Evolutionary conservation across 2,329 filamentous ascomycete species (phyloP).

Genomic region (Trichophyton verrucosum): DNA sequence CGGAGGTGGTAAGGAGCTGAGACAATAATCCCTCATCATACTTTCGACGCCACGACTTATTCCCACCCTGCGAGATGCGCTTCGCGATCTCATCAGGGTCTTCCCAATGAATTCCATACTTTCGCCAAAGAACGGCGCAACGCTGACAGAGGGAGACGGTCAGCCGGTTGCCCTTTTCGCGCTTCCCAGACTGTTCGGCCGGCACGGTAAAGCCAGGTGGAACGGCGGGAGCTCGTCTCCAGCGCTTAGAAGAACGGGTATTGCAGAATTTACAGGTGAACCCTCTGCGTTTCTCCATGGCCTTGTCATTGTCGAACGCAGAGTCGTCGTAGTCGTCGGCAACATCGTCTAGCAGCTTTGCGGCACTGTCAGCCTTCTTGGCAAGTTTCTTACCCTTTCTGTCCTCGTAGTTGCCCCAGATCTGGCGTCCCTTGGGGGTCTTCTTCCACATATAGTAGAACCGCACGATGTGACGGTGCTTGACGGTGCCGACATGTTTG

Average conservation of each 20-base stretch:
- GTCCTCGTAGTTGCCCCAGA: slow-evolving; percentile 81
- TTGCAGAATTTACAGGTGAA: slow-evolving; percentile 93
- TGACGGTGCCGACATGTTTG: slow-evolving; percentile 66
- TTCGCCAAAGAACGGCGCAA: slow-evolving; percentile 86
- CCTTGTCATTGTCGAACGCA: slow-evolving; percentile 85
- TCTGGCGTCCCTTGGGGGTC: slow-evolving; percentile 65
- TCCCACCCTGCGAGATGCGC: slow-evolving; percentile 68
- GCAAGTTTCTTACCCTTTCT: slow-evolving; percentile 84
- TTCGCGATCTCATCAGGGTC: slow-evolving; percentile 82
- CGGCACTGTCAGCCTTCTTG: slow-evolving; percentile 48
- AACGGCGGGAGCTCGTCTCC: slow-evolving; percentile 76
- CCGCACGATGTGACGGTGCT: slow-evolving; percentile 68
- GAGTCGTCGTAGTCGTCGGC: slow-evolving; percentile 90
- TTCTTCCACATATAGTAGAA: slow-evolving; percentile 99
- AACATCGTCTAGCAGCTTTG: slow-evolving; percentile 79
- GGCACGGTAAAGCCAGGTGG: slow-evolving; percentile 57
- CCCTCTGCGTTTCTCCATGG: slow-evolving; percentile 59
- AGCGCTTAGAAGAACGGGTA: slow-evolving; percentile 68
- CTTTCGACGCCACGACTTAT: slow-evolving; percentile 72
- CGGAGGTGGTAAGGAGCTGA: slow-evolving; percentile 35
- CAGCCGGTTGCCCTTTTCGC: slow-evolving; percentile 64
- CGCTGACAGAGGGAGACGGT: slow-evolving; percentile 77
- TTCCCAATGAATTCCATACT: slow-evolving; percentile 93
- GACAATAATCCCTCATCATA: slow-evolving; percentile 72
- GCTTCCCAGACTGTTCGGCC: slow-evolving; percentile 49